Conservation (phyloP, 208 protist species). For the Leishmania tropica region DNA sequence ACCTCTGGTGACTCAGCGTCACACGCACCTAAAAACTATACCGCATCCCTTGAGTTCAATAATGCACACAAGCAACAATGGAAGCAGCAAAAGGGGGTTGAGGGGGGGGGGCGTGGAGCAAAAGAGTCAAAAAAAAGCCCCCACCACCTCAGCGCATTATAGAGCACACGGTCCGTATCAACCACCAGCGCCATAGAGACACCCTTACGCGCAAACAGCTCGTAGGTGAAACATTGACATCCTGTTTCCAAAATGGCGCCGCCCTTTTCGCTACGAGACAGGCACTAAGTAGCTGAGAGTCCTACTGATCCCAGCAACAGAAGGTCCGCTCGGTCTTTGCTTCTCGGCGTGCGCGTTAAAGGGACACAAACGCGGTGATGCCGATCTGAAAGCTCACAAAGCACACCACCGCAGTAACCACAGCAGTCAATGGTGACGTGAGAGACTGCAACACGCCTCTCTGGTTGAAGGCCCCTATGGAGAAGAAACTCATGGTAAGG, state of each 20-base stretch:
- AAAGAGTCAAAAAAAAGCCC: not conserved
- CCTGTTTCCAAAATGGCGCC: not conserved
- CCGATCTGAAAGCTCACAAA: conserved; percentile 11
- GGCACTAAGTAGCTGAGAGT: not conserved
- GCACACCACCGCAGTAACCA: conserved; percentile 12
- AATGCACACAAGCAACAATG: not conserved
- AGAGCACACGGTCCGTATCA: not conserved
- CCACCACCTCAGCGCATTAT: not conserved
- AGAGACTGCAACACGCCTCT: conserved; percentile 7
- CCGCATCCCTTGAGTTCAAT: not conserved
- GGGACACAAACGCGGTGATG: conserved; percentile 8
- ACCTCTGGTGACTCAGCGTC: not conserved
- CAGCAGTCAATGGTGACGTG: not conserved
- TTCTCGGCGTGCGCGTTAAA: not conserved
- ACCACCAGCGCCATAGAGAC: not conserved
- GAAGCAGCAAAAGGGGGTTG: not conserved
- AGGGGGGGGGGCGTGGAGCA: not conserved
- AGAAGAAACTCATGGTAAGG: conserved; percentile 6
- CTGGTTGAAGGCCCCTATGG: not conserved
- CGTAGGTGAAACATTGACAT: not conserved
- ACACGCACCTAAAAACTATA: not conserved
- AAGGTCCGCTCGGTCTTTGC: not conserved
- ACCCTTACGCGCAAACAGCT: not conserved
- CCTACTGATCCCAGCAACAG: not conserved
- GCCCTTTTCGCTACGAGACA: not conserved